Base-by-base conservation (phyloP, 768 basidiomycete species). In the Mycena latifolia region DNA sequence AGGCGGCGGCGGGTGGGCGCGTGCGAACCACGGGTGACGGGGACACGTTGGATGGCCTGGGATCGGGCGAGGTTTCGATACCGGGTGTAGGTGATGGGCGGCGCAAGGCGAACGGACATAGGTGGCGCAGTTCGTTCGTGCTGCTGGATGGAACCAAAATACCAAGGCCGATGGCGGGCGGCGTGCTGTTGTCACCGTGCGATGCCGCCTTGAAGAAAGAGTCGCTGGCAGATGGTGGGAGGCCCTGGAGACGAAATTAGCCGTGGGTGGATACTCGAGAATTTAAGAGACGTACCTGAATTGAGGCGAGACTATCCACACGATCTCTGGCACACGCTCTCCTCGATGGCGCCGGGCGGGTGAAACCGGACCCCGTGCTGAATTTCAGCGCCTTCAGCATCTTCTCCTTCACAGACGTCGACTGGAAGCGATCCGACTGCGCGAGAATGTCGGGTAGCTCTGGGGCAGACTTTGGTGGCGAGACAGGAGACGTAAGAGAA, bases 191-290 rank as follows among this genome's bases (percentile, higher is more conserved):
- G 2, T 54, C 35, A 10, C 53, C 1, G 14, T 46, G n/a, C 0
- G 57, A 35, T 0, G n/a, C 33, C n/a, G 58, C 56, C 33, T 53
- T 28, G 57, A 65, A 65, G 43, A 59, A 65, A 20, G 17, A 46
- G 51, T 65, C 64, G 37, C 64, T 54, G 3, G 43, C 51, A 1
- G 64, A 65, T 3, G 52, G 57, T 18, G 64, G 64, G n/a, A 65
- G 45, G 22, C 64, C 64, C 35, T 59, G 57, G 28, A 25, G 5
- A 47, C 45, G 0, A 39, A 17, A 18, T 29, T 3, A 18, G 15
- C 15, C 53, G 37, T 29, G 7, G 50, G 8, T 10, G 2, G 45
- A n/a, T n/a, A n/a, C n/a, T n/a, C n/a, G n/a, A n/a, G n/a, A n/a
- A n/a, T n/a, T n/a, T n/a, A n/a, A n/a, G n/a, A n/a, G 45, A 50